These are phyloP conservation scores for Ganoderma sinense DNA, from an alignment of 1,284 basidiomycete genomes.

Conservation along the genomic window DNA sequence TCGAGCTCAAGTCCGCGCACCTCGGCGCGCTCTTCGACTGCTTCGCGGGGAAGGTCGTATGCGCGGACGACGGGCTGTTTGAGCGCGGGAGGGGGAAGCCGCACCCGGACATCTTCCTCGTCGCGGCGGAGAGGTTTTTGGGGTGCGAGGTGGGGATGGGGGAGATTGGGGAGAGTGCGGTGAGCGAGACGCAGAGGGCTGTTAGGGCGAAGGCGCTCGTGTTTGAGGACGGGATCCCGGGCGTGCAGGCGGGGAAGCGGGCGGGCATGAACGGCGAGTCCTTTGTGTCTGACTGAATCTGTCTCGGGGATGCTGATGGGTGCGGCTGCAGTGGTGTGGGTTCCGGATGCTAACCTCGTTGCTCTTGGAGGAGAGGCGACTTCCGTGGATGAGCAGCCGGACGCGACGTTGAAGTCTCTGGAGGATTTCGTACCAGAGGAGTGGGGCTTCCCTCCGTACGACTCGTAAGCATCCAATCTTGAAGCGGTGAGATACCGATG, in stretches of 20 bases:
- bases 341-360: conserved; percentile 73
- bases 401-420: conserved; percentile 47
- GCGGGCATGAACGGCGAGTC: conserved; percentile 82
- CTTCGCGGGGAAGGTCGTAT: conserved; percentile 71
- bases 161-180: conserved; percentile 40
- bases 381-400: conserved; percentile 25
- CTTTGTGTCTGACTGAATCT: no score
- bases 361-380: conserved; percentile 45
- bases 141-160: conserved; percentile 61
- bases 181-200: conserved; percentile 47
- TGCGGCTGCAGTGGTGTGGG: conserved; percentile 68
- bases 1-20: conserved; percentile 68
- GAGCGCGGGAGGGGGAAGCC: conserved; percentile 64
- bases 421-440: conserved; percentile 76
- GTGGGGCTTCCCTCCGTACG: conserved; percentile 79
- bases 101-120: conserved; percentile 77
- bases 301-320: not conserved
- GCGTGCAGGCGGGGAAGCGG: conserved; percentile 77
- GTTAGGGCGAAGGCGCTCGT: conserved; percentile 71
- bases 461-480: not conserved
- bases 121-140: conserved; percentile 65
- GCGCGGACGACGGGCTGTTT: conserved; percentile 66
- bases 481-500: not conserved
- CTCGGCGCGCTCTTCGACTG: conserved; percentile 53
- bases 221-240: conserved; percentile 79